These are phyloP conservation scores for Eutypella sp. DNA, from an alignment of 2,329 filamentous ascomycete species.

Conservation along the genomic window DNA sequence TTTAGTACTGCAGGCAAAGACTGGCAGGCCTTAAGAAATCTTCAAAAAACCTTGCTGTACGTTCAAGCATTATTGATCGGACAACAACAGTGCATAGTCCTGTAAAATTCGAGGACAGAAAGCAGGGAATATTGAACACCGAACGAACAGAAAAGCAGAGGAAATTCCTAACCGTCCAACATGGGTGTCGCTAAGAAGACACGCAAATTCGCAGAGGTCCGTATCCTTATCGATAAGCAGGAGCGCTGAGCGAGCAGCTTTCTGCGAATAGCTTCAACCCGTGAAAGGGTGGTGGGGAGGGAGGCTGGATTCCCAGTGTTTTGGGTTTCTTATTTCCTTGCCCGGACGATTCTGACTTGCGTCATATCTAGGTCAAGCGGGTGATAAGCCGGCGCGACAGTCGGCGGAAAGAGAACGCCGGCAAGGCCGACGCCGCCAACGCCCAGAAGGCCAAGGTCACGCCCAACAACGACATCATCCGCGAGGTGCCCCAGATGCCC, in stretches of 20 bases:
- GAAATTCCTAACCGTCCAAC: conserved; percentile 10
- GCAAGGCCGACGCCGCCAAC: conserved; percentile 55
- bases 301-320: conserved; percentile 5
- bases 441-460: conserved; percentile 54
- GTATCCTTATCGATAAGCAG: conserved; percentile 26
- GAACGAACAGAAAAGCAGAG: too few relatives aligned
- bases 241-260: conserved; percentile 13
- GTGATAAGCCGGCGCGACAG: conserved; percentile 78
- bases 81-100: too few relatives aligned
- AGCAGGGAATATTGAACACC: too few relatives aligned
- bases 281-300: conserved; percentile 25
- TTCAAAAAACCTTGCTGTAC: too few relatives aligned
- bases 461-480: conserved; percentile 57
- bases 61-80: too few relatives aligned
- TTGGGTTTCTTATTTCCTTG: too few relatives aligned
- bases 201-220: conserved; percentile 76
- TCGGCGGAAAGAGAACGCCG: conserved; percentile 74
- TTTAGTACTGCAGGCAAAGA: too few relatives aligned
- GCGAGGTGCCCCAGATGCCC: conserved; percentile 77
- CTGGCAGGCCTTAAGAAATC: too few relatives aligned
- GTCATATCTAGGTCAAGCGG: conserved; percentile 59
- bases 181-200: conserved; percentile 92
- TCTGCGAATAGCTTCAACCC: not conserved
- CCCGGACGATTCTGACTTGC: too few relatives aligned
- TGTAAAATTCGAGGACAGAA: too few relatives aligned